phyloP scores from a whole-genome alignment of 2,329 filamentous ascomycete genomes.

The Periconia macrospinosa region DNA sequence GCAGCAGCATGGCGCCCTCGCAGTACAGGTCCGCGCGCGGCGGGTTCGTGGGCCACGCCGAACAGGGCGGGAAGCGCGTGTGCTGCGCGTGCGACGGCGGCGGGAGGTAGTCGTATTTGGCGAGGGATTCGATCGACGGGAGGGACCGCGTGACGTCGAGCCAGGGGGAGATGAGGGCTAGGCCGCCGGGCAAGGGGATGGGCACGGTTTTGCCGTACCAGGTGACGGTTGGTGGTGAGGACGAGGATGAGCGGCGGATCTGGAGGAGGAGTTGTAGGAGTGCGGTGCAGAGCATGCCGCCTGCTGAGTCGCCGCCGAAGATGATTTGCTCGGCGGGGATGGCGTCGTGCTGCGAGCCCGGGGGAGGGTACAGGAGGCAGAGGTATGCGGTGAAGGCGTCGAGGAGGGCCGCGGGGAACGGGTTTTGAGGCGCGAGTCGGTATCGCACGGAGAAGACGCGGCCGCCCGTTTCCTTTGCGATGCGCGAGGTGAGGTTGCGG shows the following conservation, averaged over 20 bases:
- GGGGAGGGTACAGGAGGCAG: slow-evolving; percentile 70
- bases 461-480: slow-evolving; percentile 69
- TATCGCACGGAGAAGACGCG: slow-evolving; percentile 74
- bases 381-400: slow-evolving; percentile 75
- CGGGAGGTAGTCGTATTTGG: slow-evolving; percentile 66
- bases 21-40: slow-evolving; percentile 53
- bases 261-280: slow-evolving; percentile 71
- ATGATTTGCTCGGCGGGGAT: slow-evolving; percentile 69
- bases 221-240: slow-evolving; percentile 46
- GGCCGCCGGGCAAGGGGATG: slow-evolving; percentile 68
- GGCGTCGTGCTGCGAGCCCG: slow-evolving; percentile 66
- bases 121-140: slow-evolving; percentile 57
- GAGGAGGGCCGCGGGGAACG: slow-evolving; percentile 74
- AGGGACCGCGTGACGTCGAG: slow-evolving; percentile 68
- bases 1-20: slow-evolving; percentile 49
- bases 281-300: slow-evolving; percentile 69
- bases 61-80: slow-evolving; percentile 51
- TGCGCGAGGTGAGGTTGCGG: slow-evolving; percentile 58
- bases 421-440: slow-evolving; percentile 71
- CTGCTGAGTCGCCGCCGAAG: slow-evolving; percentile 74
- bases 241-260: slow-evolving; percentile 52
- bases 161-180: slow-evolving; percentile 69
- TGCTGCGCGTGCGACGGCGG: slow-evolving; percentile 42
- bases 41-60: slow-evolving; percentile 49
- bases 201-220: slow-evolving; percentile 64